Conservation (phyloP, 306 rosid species). For the Benincasa hispida region DNA sequence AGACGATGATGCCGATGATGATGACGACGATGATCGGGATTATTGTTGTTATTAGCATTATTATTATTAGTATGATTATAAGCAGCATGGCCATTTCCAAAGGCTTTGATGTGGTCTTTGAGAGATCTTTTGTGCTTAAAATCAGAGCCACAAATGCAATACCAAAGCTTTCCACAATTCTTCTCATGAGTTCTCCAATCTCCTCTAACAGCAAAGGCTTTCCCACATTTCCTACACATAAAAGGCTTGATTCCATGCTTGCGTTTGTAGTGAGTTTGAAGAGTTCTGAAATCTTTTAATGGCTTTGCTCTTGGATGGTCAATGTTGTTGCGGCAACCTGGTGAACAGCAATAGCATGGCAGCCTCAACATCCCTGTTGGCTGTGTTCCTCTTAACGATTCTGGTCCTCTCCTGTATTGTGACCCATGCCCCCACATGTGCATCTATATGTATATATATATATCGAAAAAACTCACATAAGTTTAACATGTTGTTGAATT, state of each 20-base stretch:
- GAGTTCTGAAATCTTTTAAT: constrained; percentile 81
- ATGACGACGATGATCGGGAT: background rate
- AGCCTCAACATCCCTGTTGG: constrained; percentile 95
- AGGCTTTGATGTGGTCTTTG: constrained; percentile 85
- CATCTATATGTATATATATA: constrained; percentile 32
- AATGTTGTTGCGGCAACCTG: constrained; percentile 93
- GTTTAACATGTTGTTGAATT: too few relatives aligned
- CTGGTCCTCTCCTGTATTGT: constrained; percentile 94
- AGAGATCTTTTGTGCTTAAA: constrained; percentile 93
- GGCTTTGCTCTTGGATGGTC: constrained; percentile 92
- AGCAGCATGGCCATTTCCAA: constrained; percentile 90
- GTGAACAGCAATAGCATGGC: constrained; percentile 88
- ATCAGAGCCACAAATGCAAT: constrained; percentile 91
- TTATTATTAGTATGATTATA: constrained; percentile 12
- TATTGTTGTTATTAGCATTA: background rate
- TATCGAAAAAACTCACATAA: too few relatives aligned
- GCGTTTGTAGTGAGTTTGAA: constrained; percentile 92
- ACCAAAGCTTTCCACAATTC: constrained; percentile 97
- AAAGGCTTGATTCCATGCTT: constrained; percentile 95
- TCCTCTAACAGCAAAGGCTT: constrained; percentile 90
- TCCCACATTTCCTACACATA: constrained; percentile 92
- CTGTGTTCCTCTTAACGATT: constrained; percentile 82
- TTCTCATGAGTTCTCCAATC: constrained; percentile 98
- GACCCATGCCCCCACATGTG: constrained; percentile 99
- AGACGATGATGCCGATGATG: background rate